Base-by-base conservation (phyloP, 2,329 filamentous ascomycete species). In the Epichloe sylvatica region DNA sequence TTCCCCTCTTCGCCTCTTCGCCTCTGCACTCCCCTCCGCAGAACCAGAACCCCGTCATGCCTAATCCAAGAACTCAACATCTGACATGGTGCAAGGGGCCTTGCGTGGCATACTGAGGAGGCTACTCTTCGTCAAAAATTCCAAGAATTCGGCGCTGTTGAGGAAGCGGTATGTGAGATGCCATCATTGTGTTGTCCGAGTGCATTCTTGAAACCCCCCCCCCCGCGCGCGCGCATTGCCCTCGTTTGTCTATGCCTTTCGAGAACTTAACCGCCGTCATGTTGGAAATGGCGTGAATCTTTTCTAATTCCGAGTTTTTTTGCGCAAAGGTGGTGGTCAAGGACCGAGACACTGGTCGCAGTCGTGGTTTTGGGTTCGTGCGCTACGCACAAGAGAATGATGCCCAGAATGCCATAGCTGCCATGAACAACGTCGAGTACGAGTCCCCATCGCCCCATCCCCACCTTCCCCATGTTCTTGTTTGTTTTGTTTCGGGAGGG, bases 101-200 rank as follows among this genome's bases (percentile, higher is more conserved):
- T 98, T 59, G 88, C 92, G 63, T 98, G 92, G 92, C 90, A 96
- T 74, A 98, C 92, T 56, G 89, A 94, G 69, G 91, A 97, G 70
- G 71, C 72, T 42, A 89, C 86, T 58, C 75, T 98, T 57, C 84
- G 86, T 63, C 74, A 84, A 64, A 95, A 95, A 70, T 98, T 98
- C 67, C 84, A 91, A 67, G 84, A 92, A 68, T 96, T 87, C 64
- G 91, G 91, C 53, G 73, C 75, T 40, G 85, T 98, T 58, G 89
- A 96, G 67, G 91, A 98, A 80, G 92, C 92, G 61, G 92, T 97
- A 79, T 70, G 88, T 84, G 52, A 15, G 48, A 17, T 45, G 35
- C 47, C 39, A 30, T 51, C 42, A 46, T 46, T 30, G 47, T 50
- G 9, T 47, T 46, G 21, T 49, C 34, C 30, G 25, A 23, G 21